A percentile compares a stretch with the other conserved stretches of the same genome.
phyloP scores from a whole-genome alignment of 257 asterid species.

The Eucommia ulmoides region DNA sequence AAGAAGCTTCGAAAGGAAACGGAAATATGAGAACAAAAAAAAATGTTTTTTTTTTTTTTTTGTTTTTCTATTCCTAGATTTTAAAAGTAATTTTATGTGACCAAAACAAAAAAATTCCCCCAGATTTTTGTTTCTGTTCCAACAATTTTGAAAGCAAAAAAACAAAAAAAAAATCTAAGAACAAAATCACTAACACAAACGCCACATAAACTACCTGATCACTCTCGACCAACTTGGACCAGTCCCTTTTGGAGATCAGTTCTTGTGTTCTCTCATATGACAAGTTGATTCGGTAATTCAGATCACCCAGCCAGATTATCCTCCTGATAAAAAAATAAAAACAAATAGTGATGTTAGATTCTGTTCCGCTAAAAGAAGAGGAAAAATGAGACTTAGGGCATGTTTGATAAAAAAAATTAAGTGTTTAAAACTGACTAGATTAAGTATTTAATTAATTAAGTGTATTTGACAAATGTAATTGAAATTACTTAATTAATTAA shows the following conservation, averaged over 20 bases:
- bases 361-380: neutral
- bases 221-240: slow-evolving; percentile 52
- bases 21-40: no score
- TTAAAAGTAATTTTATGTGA: neutral
- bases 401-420: no score
- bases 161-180: slow-evolving; percentile 1
- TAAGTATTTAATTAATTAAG: neutral
- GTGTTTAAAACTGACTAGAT: neutral
- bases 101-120: neutral
- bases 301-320: slow-evolving; percentile 91
- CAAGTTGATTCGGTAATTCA: slow-evolving; percentile 78
- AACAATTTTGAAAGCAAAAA: neutral
- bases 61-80: no score
- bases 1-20: no score
- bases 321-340: slow-evolving; percentile 43
- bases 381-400: slow-evolving; percentile 1
- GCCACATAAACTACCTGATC: no score
- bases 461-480: neutral
- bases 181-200: slow-evolving; percentile 5
- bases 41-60: neutral
- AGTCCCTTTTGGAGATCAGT: slow-evolving; percentile 50
- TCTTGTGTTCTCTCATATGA: slow-evolving; percentile 62
- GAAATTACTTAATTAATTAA: neutral
- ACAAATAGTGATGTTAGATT: neutral
- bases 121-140: no score